phyloP scores from a whole-genome alignment of 179 eudicot genomes.

The Pouteria campechiana region DNA sequence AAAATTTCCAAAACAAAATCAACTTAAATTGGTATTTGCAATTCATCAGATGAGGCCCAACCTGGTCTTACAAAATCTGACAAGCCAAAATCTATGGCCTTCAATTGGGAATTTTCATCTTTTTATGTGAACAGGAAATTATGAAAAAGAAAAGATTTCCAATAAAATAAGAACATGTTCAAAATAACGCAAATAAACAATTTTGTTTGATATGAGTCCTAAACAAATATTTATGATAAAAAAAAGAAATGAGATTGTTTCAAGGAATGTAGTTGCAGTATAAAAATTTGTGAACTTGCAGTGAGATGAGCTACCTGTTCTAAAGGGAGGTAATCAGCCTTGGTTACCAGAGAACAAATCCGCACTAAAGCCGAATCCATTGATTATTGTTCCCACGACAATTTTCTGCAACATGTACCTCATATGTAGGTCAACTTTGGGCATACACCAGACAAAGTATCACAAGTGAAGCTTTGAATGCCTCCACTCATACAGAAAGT shows the following conservation, averaged over 20 bases:
- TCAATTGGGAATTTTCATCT: slow-evolving; percentile 61
- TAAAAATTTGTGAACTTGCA: neutral
- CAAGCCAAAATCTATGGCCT: slow-evolving; percentile 93
- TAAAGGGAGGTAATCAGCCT: neutral
- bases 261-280: neutral
- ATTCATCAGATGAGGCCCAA: slow-evolving; percentile 14
- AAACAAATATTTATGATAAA: neutral
- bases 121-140: slow-evolving; percentile 67
- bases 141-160: slow-evolving; percentile 26
- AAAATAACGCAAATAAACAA: neutral
- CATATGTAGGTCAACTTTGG: too few species aligned
- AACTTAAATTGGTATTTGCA: neutral
- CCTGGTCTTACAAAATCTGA: slow-evolving; percentile 94
- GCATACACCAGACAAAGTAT: too few species aligned
- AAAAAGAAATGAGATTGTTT: neutral
- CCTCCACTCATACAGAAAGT: too few species aligned
- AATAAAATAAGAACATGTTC: slow-evolving; percentile 2
- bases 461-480: too few species aligned
- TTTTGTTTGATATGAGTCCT: too few species aligned
- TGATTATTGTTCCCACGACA: too few species aligned
- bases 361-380: too few species aligned
- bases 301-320: too few species aligned
- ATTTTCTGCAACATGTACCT: too few species aligned
- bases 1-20: neutral
- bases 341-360: too few species aligned